Conservation (phyloP, 257 asterid genomes). For the Rehmannia glutinosa region DNA sequence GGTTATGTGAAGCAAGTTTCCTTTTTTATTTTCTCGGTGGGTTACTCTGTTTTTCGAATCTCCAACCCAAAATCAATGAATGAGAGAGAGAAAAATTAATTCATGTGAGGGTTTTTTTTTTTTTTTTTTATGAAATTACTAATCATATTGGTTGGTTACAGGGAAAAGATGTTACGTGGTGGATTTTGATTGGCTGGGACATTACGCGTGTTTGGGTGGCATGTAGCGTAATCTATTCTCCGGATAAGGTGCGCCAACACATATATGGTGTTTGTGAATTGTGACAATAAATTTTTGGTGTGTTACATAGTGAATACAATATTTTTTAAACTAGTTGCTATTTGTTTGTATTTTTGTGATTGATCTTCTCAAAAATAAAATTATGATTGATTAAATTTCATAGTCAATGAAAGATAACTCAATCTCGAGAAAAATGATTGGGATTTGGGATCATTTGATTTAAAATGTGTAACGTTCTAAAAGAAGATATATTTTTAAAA, state of each 20-base stretch:
- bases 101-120: conserved; percentile 14
- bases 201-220: conserved; percentile 7
- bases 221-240: background rate
- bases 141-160: background rate
- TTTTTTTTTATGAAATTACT: background rate
- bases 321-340: background rate
- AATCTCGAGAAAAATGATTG: too few relatives aligned
- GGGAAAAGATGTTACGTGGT: background rate
- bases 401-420: too few relatives aligned
- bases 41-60: conserved; percentile 24
- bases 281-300: too few relatives aligned
- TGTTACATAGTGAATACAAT: too few relatives aligned
- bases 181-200: background rate
- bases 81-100: conserved; percentile 9
- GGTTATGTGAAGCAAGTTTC: background rate
- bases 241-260: background rate
- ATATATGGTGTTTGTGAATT: background rate
- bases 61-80: conserved; percentile 28
- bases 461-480: too few relatives aligned
- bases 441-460: too few relatives aligned
- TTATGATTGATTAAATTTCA: too few relatives aligned
- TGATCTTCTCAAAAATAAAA: too few relatives aligned
- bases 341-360: background rate
- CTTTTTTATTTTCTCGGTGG: conserved; percentile 16
- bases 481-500: too few relatives aligned